Evolutionary conservation across 169 alveolate species (phyloP), one percentile per base, ranked within the genome.

Genomic region (Eimeria mitis): DNA sequence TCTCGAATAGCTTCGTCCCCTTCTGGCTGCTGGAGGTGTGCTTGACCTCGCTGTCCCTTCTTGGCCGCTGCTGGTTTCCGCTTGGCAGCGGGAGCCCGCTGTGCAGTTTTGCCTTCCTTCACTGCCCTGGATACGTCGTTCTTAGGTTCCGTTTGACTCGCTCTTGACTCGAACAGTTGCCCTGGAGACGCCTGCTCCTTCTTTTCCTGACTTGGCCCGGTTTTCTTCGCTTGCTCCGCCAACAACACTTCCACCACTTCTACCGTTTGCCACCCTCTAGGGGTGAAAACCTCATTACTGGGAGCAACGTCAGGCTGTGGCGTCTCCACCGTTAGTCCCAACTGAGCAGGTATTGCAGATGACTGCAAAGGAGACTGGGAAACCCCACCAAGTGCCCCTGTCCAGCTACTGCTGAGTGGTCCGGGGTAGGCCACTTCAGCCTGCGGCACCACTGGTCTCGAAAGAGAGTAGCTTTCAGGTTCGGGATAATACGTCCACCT

Each of bases 41-140:
- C 54, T 25, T 37, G 78, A 37, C 54, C 44, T 8, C 61, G 59
- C 34, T 37, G 47, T 19, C 47, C 81, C 84, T 87, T 87, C 34
- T 63, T 87, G 44, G 44, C 83, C 42, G 52, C 76, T 87, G 94
- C 63, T 87, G 94, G 42, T 65, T 87, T 87, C 81, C 71, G 63
- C 94, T 87, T 63, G 54, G 94, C 78, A n/a, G 63, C 65, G 25
- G 91, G 70, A 23, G 61, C 81, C 25, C 81, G 76, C 21, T 19
- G 65, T 25, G 83, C n/a, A 25, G 23, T 70, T 56, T 40, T 59
- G n/a, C 44, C 68, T 19, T 42, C 94, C 47, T 49, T 59, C 21
- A 16, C 84, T 9, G 42, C 47, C 23, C 19, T n/a, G 59, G 44
- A 25, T 8, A 31, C 11, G 34, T 37, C 40, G 40, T 16, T 25